Evolutionary conservation across 164 flowering plant species (phyloP), one percentile per base, ranked within the genome.

Genomic region (Aristolochia fimbriata): DNA sequence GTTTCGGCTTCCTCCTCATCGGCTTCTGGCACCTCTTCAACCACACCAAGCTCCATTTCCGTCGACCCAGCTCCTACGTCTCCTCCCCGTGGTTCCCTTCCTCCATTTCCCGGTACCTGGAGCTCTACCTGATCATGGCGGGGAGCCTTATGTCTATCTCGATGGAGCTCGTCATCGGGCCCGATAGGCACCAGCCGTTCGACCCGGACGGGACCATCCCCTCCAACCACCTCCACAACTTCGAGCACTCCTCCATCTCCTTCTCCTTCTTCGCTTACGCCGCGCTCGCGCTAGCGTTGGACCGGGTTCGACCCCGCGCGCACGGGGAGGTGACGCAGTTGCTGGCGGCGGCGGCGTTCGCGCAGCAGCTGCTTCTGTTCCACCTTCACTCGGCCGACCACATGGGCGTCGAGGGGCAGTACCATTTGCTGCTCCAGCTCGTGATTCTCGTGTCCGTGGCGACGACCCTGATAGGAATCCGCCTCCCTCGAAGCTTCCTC

Each of bases 311-410:
- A 47, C 62, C 69, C 3, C 63, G 55, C 49, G 69, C 54, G 1
- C 51, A 71, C 4, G 60, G 78, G 12, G 83, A 73, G 33, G 59
- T 86, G 2, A 66, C 81, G 2, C 79, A 76, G 12, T 23, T 84
- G 47, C 61, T 86, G 0, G 96, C 68, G 0, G 79, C 81, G 0
- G 31, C 77, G 1, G 89, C 90, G 20, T 88, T 88, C 52, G 75
- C 63, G 12, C 93, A 88, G 47, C 78, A 91, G 57, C 76, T 88
- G 23, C 69, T 91, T 47, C 69, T 91, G 51, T 85, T 87, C 77
- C 86, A 76, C 64, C 75, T 81, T 57, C 85, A 78, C 61, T 78
- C 85, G 0, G 63, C 82, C 10, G 85, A 81, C 55, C 85, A 81
- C 68, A 73, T 76, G 82, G 85, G 82, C 0, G 65, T 78, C 4